Base-by-base conservation (phyloP, 2,329 filamentous ascomycete genomes). In the Amauroascus verrucosus region DNA sequence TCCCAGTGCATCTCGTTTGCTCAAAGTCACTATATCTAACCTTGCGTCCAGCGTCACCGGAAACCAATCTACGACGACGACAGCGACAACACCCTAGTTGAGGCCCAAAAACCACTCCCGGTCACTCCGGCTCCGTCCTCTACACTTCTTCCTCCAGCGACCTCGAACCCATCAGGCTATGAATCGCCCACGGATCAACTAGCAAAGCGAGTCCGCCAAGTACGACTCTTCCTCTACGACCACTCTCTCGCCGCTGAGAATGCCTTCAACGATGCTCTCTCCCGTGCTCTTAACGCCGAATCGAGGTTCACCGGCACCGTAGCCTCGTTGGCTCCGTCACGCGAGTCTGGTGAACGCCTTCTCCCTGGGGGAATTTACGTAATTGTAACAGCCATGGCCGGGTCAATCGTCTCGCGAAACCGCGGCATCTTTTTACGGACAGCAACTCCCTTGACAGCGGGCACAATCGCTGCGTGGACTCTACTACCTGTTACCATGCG, bases 351-450 rank as follows among this genome's bases (percentile, higher is more conserved):
- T 67, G 93, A 98, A 77, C 83, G 83, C 66, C 79, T 98, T 54
- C 83, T 97, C 72, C 93, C 93, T 32, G 91, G 91, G 24, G 77
- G 83, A 56, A 82, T 97, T 61, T 97, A 97, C 73, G 89, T 97
- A 45, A 80, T 96, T 28, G 90, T 98, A 46, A 85, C 90, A 40
- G 84, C 88, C 63, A 96, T 98, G 90, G 88, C 93, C 33, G 93
- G 91, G 62, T 89, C 83, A 70, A 97, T 98, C 67, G 76, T 96
- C 53, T 82, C 87, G 53, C 83, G 91, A 58, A 94, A 95, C 76
- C 83, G 91, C 62, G 90, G 86, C 70, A 78, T 97, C 58, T 69
- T 95, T 58, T 75, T 98, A 51, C 83, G 93, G 61, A 83, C 84
- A 51, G 76, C 83, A 1, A 78, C 86, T 1, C 93, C 93, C 9